Percentiles rank a stretch among this genome's conserved stretches.
Evolutionary conservation across 805 yeast species (phyloP).

Genomic region (Tetrapisispora phaffii): DNA sequence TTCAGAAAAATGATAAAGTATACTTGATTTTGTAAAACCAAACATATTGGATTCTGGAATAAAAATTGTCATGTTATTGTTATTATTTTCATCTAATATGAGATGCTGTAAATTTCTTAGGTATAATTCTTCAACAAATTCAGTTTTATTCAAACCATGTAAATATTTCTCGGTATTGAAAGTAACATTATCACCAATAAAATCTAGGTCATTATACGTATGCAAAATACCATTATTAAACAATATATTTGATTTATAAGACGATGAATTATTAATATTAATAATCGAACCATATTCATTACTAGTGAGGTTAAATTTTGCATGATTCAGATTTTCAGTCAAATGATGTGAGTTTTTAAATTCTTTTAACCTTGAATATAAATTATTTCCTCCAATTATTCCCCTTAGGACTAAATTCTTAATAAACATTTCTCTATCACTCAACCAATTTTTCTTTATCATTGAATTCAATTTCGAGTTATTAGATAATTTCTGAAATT

Average conservation of each 20-base stretch:
- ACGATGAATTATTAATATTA: constrained; percentile 27
- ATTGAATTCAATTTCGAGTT: constrained; percentile 2
- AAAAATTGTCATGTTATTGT: constrained; percentile 51
- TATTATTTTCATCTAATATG: constrained; percentile 39
- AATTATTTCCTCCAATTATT: constrained; percentile 34
- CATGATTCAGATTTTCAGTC: constrained; percentile 25
- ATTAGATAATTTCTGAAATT: constrained; percentile 5
- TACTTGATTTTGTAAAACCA: constrained; percentile 29
- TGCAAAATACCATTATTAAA: constrained; percentile 43
- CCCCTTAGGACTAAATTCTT: constrained; percentile 33
- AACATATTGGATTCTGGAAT: constrained; percentile 34
- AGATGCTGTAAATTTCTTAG: constrained; percentile 47
- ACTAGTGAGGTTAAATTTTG: constrained; percentile 15
- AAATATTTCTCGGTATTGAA: constrained; percentile 51
- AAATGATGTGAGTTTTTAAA: background rate
- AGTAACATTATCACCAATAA: constrained; percentile 19
- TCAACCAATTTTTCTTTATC: constrained; percentile 12
- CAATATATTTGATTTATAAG: constrained; percentile 35
- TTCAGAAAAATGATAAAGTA: constrained; percentile 54
- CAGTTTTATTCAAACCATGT: constrained; percentile 47
- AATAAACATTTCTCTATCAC: constrained; percentile 12
- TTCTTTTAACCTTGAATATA: background rate
- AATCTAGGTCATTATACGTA: constrained; percentile 31
- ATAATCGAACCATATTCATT: constrained; percentile 29
- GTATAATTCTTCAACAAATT: constrained; percentile 59